Base-by-base conservation (phyloP, 495 filamentous ascomycete genomes). In the Penicillium manginii region DNA sequence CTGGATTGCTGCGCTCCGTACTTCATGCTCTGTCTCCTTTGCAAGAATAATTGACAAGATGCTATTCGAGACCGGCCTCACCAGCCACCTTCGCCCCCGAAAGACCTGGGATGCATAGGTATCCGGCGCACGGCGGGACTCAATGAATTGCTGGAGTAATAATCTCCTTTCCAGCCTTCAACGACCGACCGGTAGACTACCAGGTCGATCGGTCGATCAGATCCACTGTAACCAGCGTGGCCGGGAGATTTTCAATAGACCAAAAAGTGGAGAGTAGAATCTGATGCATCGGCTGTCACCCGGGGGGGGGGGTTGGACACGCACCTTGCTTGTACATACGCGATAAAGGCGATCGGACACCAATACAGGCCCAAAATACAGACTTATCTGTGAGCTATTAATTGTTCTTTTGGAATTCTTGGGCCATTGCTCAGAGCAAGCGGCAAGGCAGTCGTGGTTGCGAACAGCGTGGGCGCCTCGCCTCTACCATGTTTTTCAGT, bases 221-320 rank as follows among this genome's bases (percentile, higher is more conserved):
- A 39, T 48, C 54, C 48, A 19, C 43, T 26, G 52, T 26, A 37
- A 46, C 19, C 49, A 59, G 37, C 47, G 56, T 63, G 61, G 56
- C 48, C 58, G 54, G 62, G 50, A 46, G 46, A 60, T 58, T 32
- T 57, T 60, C 62, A 60, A 60, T 60, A 64, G 50, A 46, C 40
- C 35, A 35, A 51, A 37, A 59, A 37, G 50, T 39, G 48, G 31
- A 50, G 48, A 50, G 31, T 15, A 21, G 26, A 18, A 33, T 50
- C 8, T 31, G 22, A 33, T 33, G 26, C 17, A 35, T 35, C 23
- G 26, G 26, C 57, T 29, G 18, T 33, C 40, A n/a, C 50, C 15
- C 12, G 8, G 29, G 21, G 7, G 8, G 29, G 21, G 7, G 31
- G 43, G 35, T 31, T 46, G 32, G 17, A 58, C 21, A 54, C 19